Base-by-base conservation (phyloP, 192 early-diverging fungal species). In the Backusella psychrophila region DNA sequence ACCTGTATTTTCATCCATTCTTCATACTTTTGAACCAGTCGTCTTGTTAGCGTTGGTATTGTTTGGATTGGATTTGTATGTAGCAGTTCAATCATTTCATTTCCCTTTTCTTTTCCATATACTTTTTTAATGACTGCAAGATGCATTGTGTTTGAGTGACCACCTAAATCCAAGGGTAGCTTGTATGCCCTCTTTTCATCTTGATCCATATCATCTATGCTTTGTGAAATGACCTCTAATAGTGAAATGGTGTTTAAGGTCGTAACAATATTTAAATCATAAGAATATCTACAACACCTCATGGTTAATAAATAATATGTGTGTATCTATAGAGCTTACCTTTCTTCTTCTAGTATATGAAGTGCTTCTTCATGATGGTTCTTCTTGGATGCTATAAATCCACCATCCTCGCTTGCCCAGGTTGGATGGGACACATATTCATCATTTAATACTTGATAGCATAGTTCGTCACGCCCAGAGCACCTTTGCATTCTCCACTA, bases 11-110 rank as follows among this genome's bases (percentile, higher is more conserved):
- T 82, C 71, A 91, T 93, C 97, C 97, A 99, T 81, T 99, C 98
- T 81, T 99, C 97, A 82, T 99, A 95, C 81, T 99, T 99, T 75
- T 97, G 97, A 85, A 96, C 95, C 19, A 99, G 85, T 26, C 98
- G 91, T 79, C 92, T 94, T 23, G 99, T 79, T 59, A 99, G 93
- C 14, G 98, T 90, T 0, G 98, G 98, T 14, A 98, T 92, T 0
- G 95, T 94, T 3, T 92, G 90, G 0, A 91, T 90, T 9, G 97
- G 97, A 76, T 94, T 96, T 44, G 91, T 89, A 79, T 99, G 95
- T 75, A 99, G 86, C n/a, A 94, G 90, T 36, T 97, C 94, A 79
- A 99, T 92, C 17, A 99, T 91, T 74, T 99, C 96, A 11, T 85
- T 68, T 5, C 94, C 96, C 17, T 94, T 89, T 56, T 93, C 94